A percentile compares a stretch with the other conserved stretches of the same genome.
Conservation (phyloP, 108 stramenopile genomes). For the Skeletonema potamos region DNA sequence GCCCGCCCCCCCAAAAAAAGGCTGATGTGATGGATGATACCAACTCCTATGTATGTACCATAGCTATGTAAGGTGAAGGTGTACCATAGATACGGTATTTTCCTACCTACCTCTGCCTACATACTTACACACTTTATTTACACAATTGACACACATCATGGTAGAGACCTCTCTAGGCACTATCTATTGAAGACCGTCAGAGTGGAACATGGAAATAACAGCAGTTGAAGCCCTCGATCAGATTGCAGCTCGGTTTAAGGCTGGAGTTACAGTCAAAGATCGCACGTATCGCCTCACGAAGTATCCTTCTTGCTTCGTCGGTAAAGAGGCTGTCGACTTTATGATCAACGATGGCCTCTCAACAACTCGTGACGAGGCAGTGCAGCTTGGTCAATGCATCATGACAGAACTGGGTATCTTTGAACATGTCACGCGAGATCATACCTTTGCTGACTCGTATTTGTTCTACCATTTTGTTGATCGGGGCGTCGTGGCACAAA, state of each 20-base stretch:
- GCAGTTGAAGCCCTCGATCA: slow-evolving; percentile 3
- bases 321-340: slow-evolving; percentile 49
- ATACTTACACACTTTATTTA: too few species aligned
- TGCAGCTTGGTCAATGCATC: slow-evolving; percentile 43
- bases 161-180: too few species aligned
- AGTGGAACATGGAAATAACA: slow-evolving; percentile 1
- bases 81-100: too few species aligned
- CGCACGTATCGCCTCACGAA: slow-evolving; percentile 26
- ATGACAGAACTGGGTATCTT: slow-evolving; percentile 39
- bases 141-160: too few species aligned
- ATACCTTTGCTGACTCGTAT: slow-evolving; percentile 49
- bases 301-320: slow-evolving; percentile 54
- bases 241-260: slow-evolving; percentile 18
- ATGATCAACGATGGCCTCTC: slow-evolving; percentile 41
- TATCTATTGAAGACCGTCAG: too few species aligned
- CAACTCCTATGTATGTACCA: too few species aligned
- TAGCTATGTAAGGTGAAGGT: too few species aligned
- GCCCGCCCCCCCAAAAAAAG: too few species aligned
- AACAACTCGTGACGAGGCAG: slow-evolving; percentile 46
- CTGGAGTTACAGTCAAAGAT: slow-evolving; percentile 28
- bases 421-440: slow-evolving; percentile 53
- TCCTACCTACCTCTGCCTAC: too few species aligned
- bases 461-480: slow-evolving; percentile 61
- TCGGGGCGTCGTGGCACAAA: slow-evolving; percentile 47
- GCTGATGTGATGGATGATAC: too few species aligned